Base-by-base conservation (phyloP, 345 rosid genomes). In the Eucalyptus erythrocorys region DNA sequence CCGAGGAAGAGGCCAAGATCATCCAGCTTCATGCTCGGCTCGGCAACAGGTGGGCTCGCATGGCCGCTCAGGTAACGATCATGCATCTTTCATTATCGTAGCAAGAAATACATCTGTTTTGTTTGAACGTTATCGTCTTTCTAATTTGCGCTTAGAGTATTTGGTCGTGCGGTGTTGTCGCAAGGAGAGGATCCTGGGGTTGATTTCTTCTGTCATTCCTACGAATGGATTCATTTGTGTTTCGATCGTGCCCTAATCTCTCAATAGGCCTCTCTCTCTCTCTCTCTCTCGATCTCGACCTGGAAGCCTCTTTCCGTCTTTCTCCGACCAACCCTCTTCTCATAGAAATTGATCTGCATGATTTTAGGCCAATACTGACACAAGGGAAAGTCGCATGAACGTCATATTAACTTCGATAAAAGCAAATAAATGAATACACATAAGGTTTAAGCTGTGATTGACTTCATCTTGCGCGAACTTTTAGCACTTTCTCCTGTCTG, bases 1-100 rank as follows among this genome's bases (percentile, higher is more conserved):
- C 94, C 19, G 95, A 95, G 26, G 98, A 97, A 88, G 98, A 97
- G 90, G 90, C 87, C n/a, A 89, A 92, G 91, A 95, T 97, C 93
- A 92, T 96, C 89, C 93, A 95, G 43, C 99, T 95, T 79, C 98
- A 97, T 89, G 94, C 97, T 88, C 93, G 93, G 91, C 90, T 93
- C 24, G 98, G 98, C 40, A 97, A 97, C 93, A 97, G 93, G 92
- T 97, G 99, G 99, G 98, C 99, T 93, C 97, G 96, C 87, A 96
- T 97, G 98, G 98, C 99, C 85, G 90, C 98, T 85, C 98, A 95
- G 98, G 99, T 97, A 89, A 87, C 86, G 80, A 40, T 40, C 84
- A 2, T 24, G 6, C 30, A 24, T 40, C 24, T 19, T 40, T 40
- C 84, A 21, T 76, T 40, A 40, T 40, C 42, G 27, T 10, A 22